A percentile compares a stretch with the other conserved stretches of the same genome.
Evolutionary conservation across 805 yeast species (phyloP).

Genomic region (Candida vartiovaarae): DNA sequence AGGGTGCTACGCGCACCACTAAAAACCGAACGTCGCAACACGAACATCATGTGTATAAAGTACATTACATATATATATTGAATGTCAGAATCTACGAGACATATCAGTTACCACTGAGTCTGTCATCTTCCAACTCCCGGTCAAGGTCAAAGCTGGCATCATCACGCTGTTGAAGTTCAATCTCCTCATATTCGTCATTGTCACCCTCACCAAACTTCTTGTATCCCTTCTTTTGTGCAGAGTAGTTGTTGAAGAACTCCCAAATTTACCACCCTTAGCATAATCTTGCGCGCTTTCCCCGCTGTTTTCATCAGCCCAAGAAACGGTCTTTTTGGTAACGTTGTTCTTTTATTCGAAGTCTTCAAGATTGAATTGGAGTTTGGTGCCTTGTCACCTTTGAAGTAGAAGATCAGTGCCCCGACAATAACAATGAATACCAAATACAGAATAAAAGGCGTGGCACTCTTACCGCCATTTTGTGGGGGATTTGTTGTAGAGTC

Average conservation of each 20-base stretch:
- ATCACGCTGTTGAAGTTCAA: constrained; percentile 15
- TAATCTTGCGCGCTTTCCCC: constrained; percentile 13
- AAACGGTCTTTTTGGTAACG: constrained; percentile 25
- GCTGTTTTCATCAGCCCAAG: constrained; percentile 30
- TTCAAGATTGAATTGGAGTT: constrained; percentile 17
- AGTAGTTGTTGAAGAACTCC: constrained; percentile 18
- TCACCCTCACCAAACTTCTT: constrained; percentile 1
- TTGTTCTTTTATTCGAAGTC: constrained; percentile 6
- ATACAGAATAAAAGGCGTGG: constrained; percentile 20
- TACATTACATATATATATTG: too few species aligned
- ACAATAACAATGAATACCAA: constrained; percentile 13
- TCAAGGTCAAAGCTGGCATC: constrained; percentile 18
- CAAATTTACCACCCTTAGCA: constrained; percentile 6
- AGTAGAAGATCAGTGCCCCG: constrained; percentile 14
- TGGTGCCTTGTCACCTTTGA: constrained; percentile 13
- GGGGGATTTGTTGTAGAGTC: constrained; percentile 1
- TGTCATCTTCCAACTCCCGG: constrained; percentile 9
- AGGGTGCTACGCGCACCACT: neutral
- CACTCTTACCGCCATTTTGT: constrained; percentile 10
- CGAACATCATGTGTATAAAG: too few species aligned
- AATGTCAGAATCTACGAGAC: too few species aligned
- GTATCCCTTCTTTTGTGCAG: constrained; percentile 10
- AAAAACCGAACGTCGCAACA: too few species aligned
- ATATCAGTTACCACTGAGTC: too few species aligned
- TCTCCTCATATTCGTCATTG: constrained; percentile 11